Conservation (phyloP, 208 protist genomes). For the Wallacemonas sp. region DNA sequence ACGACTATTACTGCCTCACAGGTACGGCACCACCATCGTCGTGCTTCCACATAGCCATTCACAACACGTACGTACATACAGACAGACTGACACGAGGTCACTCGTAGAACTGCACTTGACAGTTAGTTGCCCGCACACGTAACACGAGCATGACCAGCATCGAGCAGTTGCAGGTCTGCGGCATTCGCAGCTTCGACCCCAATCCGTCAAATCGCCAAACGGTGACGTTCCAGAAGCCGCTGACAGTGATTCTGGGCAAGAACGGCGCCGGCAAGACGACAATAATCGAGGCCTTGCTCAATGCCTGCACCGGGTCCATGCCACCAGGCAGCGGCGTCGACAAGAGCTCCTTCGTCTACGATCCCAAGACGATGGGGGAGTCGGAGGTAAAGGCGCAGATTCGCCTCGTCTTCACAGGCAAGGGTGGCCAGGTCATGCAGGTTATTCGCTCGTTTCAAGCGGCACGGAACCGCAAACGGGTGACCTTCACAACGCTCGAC, state of each 20-base stretch:
- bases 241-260: constrained; percentile 98
- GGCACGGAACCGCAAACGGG: constrained; percentile 83
- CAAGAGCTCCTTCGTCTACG: constrained; percentile 97
- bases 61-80: neutral
- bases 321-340: constrained; percentile 93
- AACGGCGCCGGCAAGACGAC: constrained; percentile 98
- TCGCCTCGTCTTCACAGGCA: constrained; percentile 90
- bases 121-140: constrained; percentile 2
- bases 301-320: constrained; percentile 96
- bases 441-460: constrained; percentile 93
- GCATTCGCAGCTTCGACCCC: constrained; percentile 96
- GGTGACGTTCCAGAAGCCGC: constrained; percentile 97
- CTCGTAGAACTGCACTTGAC: too few species aligned
- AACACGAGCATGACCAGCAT: constrained; percentile 92
- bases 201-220: constrained; percentile 72
- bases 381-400: constrained; percentile 97
- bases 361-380: constrained; percentile 95
- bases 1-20: too few species aligned
- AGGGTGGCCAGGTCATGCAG: constrained; percentile 82
- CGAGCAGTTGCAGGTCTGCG: constrained; percentile 95
- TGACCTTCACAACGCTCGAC: constrained; percentile 93
- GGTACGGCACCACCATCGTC: too few species aligned
- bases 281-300: constrained; percentile 98
- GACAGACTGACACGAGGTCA: neutral
- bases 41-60: neutral